A percentile compares a stretch with the other conserved stretches of the same genome.
Conservation (phyloP, 1,284 basidiomycete genomes). For the Puccinia horiana region DNA sequence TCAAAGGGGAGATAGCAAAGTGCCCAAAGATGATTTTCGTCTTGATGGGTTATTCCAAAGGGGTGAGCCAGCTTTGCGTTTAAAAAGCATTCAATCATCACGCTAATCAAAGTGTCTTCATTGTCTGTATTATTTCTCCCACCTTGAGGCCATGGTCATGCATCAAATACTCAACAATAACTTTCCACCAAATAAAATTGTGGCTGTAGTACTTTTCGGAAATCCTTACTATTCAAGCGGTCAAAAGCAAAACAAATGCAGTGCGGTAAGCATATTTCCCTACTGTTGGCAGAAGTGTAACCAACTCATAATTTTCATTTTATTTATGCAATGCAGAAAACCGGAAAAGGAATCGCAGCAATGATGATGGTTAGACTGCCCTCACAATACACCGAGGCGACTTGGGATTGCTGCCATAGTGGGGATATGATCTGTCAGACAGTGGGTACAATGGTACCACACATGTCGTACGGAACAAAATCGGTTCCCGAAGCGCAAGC, state of each 20-base stretch:
- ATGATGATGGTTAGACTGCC: background rate
- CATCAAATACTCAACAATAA: background rate
- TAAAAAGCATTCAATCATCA: background rate
- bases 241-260: constrained; percentile 22
- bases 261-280: constrained; percentile 30
- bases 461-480: background rate
- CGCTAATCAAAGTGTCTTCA: background rate
- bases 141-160: constrained; percentile 38
- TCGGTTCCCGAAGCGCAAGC: background rate
- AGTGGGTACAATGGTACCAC: background rate
- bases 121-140: background rate
- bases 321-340: constrained; percentile 18
- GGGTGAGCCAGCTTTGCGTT: background rate
- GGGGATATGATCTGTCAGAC: constrained; percentile 32
- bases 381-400: background rate
- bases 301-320: background rate
- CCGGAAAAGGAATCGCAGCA: constrained; percentile 27
- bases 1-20: background rate
- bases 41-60: constrained; percentile 48
- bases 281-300: background rate
- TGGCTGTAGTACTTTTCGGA: constrained; percentile 38
- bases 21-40: constrained; percentile 40
- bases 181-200: constrained; percentile 11
- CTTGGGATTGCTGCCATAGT: constrained; percentile 15
- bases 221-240: constrained; percentile 29